phyloP scores from a whole-genome alignment of 1,139 yeast genomes.

The Hanseniaspora uvarum region DNA sequence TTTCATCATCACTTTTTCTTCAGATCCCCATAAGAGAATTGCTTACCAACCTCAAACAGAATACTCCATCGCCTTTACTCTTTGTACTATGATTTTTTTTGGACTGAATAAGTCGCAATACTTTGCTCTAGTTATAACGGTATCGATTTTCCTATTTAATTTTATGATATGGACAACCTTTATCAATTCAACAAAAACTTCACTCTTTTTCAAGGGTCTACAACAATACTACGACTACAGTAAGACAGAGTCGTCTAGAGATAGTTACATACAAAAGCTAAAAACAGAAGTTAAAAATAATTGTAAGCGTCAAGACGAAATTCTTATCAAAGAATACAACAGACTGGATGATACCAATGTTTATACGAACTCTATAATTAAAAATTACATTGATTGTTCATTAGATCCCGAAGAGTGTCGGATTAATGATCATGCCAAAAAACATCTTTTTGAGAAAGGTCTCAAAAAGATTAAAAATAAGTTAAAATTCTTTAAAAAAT shows the following conservation, averaged over 20 bases:
- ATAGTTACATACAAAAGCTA: background rate
- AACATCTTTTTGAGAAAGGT: background rate
- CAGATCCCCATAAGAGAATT: too few species aligned
- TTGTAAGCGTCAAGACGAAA: background rate
- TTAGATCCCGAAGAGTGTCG: constrained; percentile 1
- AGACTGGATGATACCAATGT: constrained; percentile 11
- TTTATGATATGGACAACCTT: background rate
- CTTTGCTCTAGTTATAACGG: background rate
- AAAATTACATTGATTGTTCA: constrained; percentile 11
- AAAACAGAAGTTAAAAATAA: background rate
- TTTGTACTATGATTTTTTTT: background rate
- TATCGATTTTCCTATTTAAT: background rate
- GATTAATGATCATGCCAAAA: background rate
- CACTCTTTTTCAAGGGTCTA: background rate
- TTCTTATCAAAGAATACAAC: constrained; percentile 6
- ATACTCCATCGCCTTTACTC: too few species aligned
- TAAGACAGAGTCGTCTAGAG: background rate
- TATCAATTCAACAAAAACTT: background rate
- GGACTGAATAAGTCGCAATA: background rate
- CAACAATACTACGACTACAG: constrained; percentile 14
- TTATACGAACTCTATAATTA: constrained; percentile 11
- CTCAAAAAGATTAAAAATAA: constrained; percentile 3
- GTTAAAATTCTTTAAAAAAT: background rate
- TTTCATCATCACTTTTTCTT: too few species aligned
- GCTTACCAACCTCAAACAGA: too few species aligned